These are phyloP conservation scores for Alternaria tenuissima DNA, from an alignment of 2,329 filamentous ascomycete genomes.

Conservation along the genomic window DNA sequence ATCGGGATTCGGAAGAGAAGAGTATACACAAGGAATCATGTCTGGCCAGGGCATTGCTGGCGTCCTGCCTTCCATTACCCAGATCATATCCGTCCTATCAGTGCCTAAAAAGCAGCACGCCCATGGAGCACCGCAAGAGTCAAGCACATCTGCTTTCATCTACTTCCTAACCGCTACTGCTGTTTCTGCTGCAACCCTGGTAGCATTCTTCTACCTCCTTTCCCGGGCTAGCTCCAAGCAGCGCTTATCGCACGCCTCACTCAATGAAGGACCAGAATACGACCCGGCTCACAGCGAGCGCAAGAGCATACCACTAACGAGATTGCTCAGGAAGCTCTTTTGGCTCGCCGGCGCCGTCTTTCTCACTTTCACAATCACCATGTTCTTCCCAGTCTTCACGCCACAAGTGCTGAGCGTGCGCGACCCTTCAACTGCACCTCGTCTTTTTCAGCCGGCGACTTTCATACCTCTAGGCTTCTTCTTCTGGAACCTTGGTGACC, in stretches of 20 bases:
- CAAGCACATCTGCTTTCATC: conserved; percentile 78
- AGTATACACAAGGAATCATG: conserved; percentile 98
- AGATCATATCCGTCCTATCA: conserved; percentile 82
- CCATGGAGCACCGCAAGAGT: conserved; percentile 45
- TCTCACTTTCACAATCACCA: conserved; percentile 82
- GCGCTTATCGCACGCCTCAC: conserved; percentile 29
- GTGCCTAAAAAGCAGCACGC: conserved; percentile 59
- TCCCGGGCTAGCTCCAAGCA: conserved; percentile 56
- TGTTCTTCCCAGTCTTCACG: conserved; percentile 96
- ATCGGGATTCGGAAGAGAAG: conserved; percentile 80
- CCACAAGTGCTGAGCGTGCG: conserved; percentile 56
- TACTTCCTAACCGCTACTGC: conserved; percentile 90
- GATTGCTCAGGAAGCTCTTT: conserved; percentile 78
- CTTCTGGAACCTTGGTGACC: conserved; percentile 91
- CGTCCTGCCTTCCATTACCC: conserved; percentile 85
- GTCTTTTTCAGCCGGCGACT: conserved; percentile 73
- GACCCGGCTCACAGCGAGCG: conserved; percentile 32
- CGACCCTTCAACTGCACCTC: conserved; percentile 55
- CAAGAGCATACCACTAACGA: conserved; percentile 66
- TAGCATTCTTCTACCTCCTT: conserved; percentile 78
- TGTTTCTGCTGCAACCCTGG: conserved; percentile 74
- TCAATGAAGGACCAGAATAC: conserved; percentile 38
- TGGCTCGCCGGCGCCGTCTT: conserved; percentile 82
- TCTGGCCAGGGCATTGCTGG: conserved; percentile 91
- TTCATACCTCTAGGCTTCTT: conserved; percentile 93